Evolutionary conservation across 345 rosid genomes (phyloP).

Genomic region (Clausena lansium): DNA sequence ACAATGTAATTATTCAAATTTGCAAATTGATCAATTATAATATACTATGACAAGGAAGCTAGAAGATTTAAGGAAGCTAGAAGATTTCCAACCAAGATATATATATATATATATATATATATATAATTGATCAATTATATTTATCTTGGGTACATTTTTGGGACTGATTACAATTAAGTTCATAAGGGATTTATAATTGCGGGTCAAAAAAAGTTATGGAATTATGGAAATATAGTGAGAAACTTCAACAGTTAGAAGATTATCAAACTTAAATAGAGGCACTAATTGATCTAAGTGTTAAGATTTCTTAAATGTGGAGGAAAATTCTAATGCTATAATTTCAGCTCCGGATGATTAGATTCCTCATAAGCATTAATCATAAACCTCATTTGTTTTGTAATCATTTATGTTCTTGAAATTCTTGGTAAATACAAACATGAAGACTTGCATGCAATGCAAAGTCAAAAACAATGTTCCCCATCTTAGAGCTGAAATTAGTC

Average conservation of each 20-base stretch:
- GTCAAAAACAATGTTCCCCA: conserved; percentile 7
- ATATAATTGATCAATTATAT: neutral
- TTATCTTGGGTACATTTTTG: neutral
- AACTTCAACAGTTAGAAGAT: neutral
- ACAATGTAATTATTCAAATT: conserved; percentile 8
- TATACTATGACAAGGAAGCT: conserved; percentile 23
- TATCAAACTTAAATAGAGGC: too few relatives aligned
- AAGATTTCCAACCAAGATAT: neutral
- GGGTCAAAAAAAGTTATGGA: neutral
- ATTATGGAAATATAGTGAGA: neutral
- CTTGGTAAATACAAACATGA: neutral
- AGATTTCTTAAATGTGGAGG: neutral
- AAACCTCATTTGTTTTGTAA: neutral
- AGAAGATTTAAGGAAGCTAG: conserved; percentile 22
- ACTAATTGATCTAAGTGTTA: too few relatives aligned
- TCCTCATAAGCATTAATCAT: neutral
- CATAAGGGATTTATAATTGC: neutral
- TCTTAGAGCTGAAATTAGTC: neutral
- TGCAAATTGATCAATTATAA: conserved; percentile 40
- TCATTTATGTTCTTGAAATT: conserved; percentile 14
- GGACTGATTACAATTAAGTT: neutral
- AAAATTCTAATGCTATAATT: conserved; percentile 31
- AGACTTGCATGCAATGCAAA: neutral
- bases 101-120: too few relatives aligned
- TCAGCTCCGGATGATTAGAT: conserved; percentile 20